Conservation (phyloP, 257 asterid species). For the Verbascum thapsus region DNA sequence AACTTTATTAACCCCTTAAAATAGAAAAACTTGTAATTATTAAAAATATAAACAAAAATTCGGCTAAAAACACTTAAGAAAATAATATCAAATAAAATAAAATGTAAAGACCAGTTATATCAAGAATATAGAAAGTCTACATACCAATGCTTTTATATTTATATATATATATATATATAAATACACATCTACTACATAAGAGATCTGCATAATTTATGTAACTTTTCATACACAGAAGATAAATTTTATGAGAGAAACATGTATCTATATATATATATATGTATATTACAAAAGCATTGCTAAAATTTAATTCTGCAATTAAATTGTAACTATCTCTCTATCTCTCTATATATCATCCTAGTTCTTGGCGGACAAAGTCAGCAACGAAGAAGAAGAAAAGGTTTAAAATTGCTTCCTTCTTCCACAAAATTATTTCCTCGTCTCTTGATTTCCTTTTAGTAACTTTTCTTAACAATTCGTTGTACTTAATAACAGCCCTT, state of each 20-base stretch:
- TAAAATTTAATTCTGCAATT: too few species aligned
- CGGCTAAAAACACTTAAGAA: neutral
- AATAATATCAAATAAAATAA: neutral
- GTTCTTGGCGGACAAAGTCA: too few species aligned
- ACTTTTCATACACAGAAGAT: too few species aligned
- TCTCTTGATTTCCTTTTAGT: constrained; percentile 26
- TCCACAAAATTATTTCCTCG: constrained; percentile 17
- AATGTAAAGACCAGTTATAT: neutral
- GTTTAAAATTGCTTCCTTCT: neutral
- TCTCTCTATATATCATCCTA: too few species aligned
- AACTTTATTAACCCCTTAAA: constrained; percentile 1
- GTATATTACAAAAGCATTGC: neutral
- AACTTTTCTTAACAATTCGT: constrained; percentile 34
- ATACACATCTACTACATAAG: neutral
- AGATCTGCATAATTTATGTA: too few species aligned
- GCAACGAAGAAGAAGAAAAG: too few species aligned
- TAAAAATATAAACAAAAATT: neutral
- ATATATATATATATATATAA: too few species aligned
- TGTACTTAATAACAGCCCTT: constrained; percentile 22
- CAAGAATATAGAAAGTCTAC: constrained; percentile 26
- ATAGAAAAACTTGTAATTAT: neutral
- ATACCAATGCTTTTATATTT: too few species aligned
- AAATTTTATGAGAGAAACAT: too few species aligned
- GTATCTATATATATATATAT: neutral
- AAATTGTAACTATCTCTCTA: too few species aligned